Percentiles rank a stretch among this genome's conserved stretches.
phyloP scores from a whole-genome alignment of 768 basidiomycete genomes.

The Phanerochaete sordida region DNA sequence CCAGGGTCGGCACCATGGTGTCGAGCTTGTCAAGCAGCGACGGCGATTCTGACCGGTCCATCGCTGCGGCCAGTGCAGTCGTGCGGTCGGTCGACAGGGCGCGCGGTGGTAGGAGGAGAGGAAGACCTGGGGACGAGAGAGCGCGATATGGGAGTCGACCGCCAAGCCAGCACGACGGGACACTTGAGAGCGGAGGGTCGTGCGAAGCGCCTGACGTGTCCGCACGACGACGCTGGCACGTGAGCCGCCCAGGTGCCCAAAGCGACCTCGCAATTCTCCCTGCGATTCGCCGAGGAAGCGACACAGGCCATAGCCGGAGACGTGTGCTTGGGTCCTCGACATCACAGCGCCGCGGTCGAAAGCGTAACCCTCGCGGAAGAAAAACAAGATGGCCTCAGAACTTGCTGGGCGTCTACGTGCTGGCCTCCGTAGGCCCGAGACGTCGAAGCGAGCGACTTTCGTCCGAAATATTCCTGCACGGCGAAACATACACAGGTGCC shows the following conservation, averaged over 20 bases:
- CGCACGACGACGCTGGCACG: conserved; percentile 6
- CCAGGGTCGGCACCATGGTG: conserved; percentile 55
- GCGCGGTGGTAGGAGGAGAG: neutral
- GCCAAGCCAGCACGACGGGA: conserved; percentile 4
- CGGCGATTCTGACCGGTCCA: conserved; percentile 16
- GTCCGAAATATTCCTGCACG: too few relatives aligned
- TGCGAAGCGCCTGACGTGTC: conserved; percentile 19
- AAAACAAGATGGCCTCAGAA: neutral
- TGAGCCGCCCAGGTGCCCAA: neutral
- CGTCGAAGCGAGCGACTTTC: too few relatives aligned
- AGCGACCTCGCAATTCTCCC: conserved; percentile 3
- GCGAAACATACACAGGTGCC: too few relatives aligned
- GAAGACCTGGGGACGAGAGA: neutral
- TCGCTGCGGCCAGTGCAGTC: neutral
- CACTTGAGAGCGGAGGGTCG: neutral
- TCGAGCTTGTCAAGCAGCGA: conserved; percentile 61
- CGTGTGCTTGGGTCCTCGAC: neutral
- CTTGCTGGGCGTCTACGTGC: neutral
- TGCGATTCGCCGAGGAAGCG: conserved; percentile 12
- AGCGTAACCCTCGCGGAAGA: neutral
- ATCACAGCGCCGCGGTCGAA: too few relatives aligned
- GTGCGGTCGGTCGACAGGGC: neutral
- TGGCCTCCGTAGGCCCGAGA: neutral
- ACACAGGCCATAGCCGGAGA: neutral
- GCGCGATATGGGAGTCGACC: conserved; percentile 2